Evolutionary conservation across 208 protist genomes (phyloP).

Genomic region (Trypanosoma platydactyli): DNA sequence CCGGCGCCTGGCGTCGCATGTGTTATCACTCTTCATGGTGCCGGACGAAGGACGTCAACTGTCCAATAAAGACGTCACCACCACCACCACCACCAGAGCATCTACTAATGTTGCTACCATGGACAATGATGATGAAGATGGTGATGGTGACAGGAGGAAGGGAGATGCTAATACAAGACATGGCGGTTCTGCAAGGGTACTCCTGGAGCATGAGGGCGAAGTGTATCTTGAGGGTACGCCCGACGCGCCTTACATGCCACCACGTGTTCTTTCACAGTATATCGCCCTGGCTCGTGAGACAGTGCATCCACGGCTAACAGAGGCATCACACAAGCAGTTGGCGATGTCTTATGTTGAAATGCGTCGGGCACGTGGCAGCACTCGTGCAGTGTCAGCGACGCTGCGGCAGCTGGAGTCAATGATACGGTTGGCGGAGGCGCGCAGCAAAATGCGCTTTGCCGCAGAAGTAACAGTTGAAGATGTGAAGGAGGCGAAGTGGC

Average conservation of each 20-base stretch:
- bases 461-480: conserved; percentile 75
- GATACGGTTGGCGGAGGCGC: conserved; percentile 96
- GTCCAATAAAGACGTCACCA: not conserved
- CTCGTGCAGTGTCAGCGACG: conserved; percentile 96
- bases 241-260: conserved; percentile 72
- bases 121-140: not conserved
- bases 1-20: conserved; percentile 94
- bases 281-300: conserved; percentile 90
- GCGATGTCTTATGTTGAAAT: conserved; percentile 95
- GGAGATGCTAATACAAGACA: conserved; percentile 5
- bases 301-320: conserved; percentile 83
- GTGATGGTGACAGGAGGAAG: not conserved
- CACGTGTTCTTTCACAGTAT: conserved; percentile 88
- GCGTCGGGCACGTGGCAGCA: conserved; percentile 78
- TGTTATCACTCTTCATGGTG: conserved; percentile 96
- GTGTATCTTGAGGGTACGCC: conserved; percentile 59
- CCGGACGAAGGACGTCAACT: conserved; percentile 9
- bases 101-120: not conserved
- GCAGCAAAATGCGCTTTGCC: conserved; percentile 90
- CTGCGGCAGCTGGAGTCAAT: conserved; percentile 98
- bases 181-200: conserved; percentile 24
- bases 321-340: conserved; percentile 88
- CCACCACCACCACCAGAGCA: not conserved
- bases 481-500: conserved; percentile 88
- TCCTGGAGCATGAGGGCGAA: conserved; percentile 73